Evolutionary conservation across 257 asterid genomes (phyloP), one percentile per base, ranked within the genome.

Genomic region (Cinchona pubescens): DNA sequence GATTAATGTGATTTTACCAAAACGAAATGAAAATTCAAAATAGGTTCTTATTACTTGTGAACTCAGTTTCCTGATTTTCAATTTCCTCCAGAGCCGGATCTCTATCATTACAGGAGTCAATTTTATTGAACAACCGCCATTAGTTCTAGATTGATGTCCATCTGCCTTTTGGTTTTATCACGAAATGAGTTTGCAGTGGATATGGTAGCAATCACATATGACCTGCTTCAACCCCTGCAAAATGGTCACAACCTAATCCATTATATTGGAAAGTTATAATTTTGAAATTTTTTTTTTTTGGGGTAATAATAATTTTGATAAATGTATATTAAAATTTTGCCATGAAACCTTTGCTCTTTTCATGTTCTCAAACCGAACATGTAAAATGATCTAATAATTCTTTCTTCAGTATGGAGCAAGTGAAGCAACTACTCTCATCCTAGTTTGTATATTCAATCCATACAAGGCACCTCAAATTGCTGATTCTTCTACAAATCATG

Each of bases 391-490:
- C 21, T 15, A 38, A 43, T 15, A n/a, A n/a, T 38, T 4, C 8
- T 45, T 69, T 27, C 65, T 15, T 3, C 8, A 21, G 65, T 35
- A 71, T 85, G 91, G 89, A 83, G 85, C 88, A 75, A 83, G 89
- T 83, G 49, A 27, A 25, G 71, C 76, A 77, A 66, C 84, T 77
- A 81, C 88, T 80, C 79, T 55, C 32, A 5, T 11, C 81, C 67
- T 75, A 67, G 64, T n/a, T 69, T 21, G 29, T 2, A 34, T 5
- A 42, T 9, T 70, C 79, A 46, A 67, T 53, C 53, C 56, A 66
- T 46, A 58, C 63, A 75, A 74, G 64, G 38, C 56, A 73, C 5
- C 72, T 48, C 11, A 61, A 23, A 3, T 67, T 35, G 34, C 29
- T 37, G 18, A 59, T 61, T 21, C 12, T 29, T 68, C 68, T 51